These are phyloP conservation scores for Scheffersomyces lignicola DNA, from an alignment of 1,139 yeast genomes.

Conservation along the genomic window DNA sequence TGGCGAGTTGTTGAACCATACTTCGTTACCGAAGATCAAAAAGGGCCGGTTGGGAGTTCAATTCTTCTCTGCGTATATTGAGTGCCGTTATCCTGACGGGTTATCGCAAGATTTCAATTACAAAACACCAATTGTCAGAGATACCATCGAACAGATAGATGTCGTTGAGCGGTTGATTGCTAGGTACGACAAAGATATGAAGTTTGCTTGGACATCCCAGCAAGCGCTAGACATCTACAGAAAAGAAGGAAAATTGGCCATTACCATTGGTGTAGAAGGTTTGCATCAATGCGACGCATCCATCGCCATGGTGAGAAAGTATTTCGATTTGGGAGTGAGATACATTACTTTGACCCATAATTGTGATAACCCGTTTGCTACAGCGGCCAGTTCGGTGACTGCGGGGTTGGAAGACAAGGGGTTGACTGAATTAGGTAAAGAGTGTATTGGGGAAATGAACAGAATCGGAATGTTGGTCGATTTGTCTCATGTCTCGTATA, in stretches of 20 bases:
- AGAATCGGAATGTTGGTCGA: slow-evolving; percentile 56
- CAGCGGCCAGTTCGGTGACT: slow-evolving; percentile 47
- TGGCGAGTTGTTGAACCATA: slow-evolving; percentile 33
- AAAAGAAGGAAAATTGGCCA: slow-evolving; percentile 35
- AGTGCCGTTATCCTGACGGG: slow-evolving; percentile 38
- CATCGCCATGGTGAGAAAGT: slow-evolving; percentile 48
- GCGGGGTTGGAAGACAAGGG: slow-evolving; percentile 49
- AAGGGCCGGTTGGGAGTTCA: slow-evolving; percentile 46
- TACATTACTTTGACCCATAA: slow-evolving; percentile 55
- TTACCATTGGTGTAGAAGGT: slow-evolving; percentile 54
- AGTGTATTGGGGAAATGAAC: slow-evolving; percentile 48
- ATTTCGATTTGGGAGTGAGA: slow-evolving; percentile 48
- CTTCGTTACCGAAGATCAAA: slow-evolving; percentile 38
- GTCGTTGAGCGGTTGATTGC: slow-evolving; percentile 44
- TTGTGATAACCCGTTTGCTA: slow-evolving; percentile 57
- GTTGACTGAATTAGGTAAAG: slow-evolving; percentile 39
- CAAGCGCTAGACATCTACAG: slow-evolving; percentile 36
- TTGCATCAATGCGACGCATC: slow-evolving; percentile 52
- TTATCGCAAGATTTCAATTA: slow-evolving; percentile 41
- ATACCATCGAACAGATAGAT: slow-evolving; percentile 55
- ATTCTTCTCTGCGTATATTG: slow-evolving; percentile 48
- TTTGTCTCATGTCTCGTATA: slow-evolving; percentile 50
- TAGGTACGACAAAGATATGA: slow-evolving; percentile 31
- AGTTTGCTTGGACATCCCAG: slow-evolving; percentile 35
- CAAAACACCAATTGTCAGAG: slow-evolving; percentile 44